A percentile compares a stretch with the other conserved stretches of the same genome.
These are phyloP conservation scores for Blastomyces emzantsi DNA, from an alignment of 2,329 filamentous ascomycete genomes.

Conservation along the genomic window DNA sequence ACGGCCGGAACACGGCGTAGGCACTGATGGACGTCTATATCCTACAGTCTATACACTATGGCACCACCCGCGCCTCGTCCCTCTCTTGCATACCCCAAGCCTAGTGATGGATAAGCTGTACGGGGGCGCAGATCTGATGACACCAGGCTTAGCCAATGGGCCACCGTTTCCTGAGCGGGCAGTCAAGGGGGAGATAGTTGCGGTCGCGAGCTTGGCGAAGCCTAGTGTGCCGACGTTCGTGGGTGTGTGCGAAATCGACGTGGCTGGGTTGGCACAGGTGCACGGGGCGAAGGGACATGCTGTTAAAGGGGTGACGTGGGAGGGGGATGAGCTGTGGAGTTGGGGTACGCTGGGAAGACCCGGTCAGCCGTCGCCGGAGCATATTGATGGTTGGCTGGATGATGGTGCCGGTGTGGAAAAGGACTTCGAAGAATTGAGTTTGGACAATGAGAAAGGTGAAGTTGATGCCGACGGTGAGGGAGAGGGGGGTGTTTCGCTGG, in stretches of 20 bases:
- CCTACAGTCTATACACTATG: slow-evolving; percentile 57
- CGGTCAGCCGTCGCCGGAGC: slow-evolving; percentile 45
- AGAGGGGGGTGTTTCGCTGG: slow-evolving; percentile 17
- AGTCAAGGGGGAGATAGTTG: slow-evolving; percentile 53
- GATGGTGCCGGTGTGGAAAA: slow-evolving; percentile 29
- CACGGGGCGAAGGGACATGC: slow-evolving; percentile 56
- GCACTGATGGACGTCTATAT: slow-evolving; percentile 34
- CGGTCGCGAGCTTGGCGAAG: slow-evolving; percentile 50
- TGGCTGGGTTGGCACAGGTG: slow-evolving; percentile 46
- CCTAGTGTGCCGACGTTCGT: slow-evolving; percentile 56
- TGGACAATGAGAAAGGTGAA: slow-evolving; percentile 38
- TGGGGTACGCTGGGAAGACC: slow-evolving; percentile 49
- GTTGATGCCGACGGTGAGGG: slow-evolving; percentile 23
- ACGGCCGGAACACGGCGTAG: slow-evolving; percentile 47
- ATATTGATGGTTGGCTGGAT: slow-evolving; percentile 44
- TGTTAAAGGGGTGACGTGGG: slow-evolving; percentile 58
- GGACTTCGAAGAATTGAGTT: slow-evolving; percentile 32
- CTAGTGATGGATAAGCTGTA: slow-evolving; percentile 53
- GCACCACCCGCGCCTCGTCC: slow-evolving; percentile 52
- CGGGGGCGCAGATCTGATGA: slow-evolving; percentile 60
- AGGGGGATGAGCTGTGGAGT: slow-evolving; percentile 59
- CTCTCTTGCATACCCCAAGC: slow-evolving; percentile 54
- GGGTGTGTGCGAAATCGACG: slow-evolving; percentile 56
- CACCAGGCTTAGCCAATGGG: slow-evolving; percentile 54
- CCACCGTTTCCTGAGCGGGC: slow-evolving; percentile 54